Conservation (phyloP, 2,329 filamentous ascomycete genomes). For the Paecilomyces sp. region DNA sequence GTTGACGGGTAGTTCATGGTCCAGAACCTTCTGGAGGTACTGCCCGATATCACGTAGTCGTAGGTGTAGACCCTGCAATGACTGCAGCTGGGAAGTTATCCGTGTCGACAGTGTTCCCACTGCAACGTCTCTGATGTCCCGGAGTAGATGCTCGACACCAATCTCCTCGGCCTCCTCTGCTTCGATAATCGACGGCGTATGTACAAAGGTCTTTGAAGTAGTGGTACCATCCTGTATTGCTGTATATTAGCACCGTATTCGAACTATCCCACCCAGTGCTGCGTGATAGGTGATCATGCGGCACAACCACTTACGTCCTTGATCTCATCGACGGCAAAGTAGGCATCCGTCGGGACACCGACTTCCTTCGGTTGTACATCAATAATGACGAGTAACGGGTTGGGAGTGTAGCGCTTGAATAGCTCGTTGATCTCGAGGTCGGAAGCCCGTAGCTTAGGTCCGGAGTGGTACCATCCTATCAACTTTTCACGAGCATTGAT, state of each 20-base stretch:
- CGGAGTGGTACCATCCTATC: constrained; percentile 99
- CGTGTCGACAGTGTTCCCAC: constrained; percentile 93
- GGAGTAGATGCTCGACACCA: constrained; percentile 92
- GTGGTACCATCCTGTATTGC: constrained; percentile 79
- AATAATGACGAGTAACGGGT: constrained; percentile 93
- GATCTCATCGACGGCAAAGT: constrained; percentile 99
- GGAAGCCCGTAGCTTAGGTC: constrained; percentile 90
- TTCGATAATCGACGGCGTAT: constrained; percentile 97
- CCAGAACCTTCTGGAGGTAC: constrained; percentile 93
- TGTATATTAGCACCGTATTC: neutral
- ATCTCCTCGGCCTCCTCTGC: constrained; percentile 99
- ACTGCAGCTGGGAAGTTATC: constrained; percentile 96
- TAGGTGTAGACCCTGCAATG: constrained; percentile 89
- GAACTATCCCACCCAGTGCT: neutral
- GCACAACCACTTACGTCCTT: constrained; percentile 70
- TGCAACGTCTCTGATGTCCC: constrained; percentile 96
- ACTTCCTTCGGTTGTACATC: constrained; percentile 98
- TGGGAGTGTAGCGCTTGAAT: constrained; percentile 97
- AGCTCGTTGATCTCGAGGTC: constrained; percentile 99
- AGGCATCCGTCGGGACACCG: constrained; percentile 94
- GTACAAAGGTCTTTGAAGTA: constrained; percentile 93
- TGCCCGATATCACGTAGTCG: constrained; percentile 90
- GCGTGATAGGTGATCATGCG: neutral
- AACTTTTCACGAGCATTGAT: constrained; percentile 98
- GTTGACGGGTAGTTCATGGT: constrained; percentile 88